Conservation (phyloP, 768 basidiomycete species). For the Dendrothele bispora region DNA sequence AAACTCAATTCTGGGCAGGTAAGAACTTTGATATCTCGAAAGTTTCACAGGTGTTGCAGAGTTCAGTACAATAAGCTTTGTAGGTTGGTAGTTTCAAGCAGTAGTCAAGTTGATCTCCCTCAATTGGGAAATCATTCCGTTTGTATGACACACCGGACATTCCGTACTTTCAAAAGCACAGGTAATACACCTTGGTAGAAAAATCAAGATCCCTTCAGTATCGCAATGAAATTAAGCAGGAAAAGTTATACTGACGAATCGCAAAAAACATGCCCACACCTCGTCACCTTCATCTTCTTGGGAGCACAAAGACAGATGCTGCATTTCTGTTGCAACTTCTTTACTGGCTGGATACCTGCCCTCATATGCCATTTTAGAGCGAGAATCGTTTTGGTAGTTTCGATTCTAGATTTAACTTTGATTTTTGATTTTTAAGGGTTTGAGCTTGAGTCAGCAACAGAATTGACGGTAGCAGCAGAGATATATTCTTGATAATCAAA, state of each 20-base stretch:
- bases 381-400: background rate
- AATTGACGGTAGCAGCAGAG: too few relatives aligned
- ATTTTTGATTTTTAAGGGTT: too few relatives aligned
- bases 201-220: too few relatives aligned
- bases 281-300: slow-evolving; percentile 22
- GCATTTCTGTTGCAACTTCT: slow-evolving; percentile 17
- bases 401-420: slow-evolving; percentile 1
- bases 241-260: slow-evolving; percentile 20
- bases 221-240: too few relatives aligned
- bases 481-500: too few relatives aligned
- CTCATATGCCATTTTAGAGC: background rate
- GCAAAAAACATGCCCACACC: slow-evolving; percentile 34
- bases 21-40: too few relatives aligned
- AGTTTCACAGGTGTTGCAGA: too few relatives aligned
- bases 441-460: too few relatives aligned
- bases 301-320: slow-evolving; percentile 27
- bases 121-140: background rate
- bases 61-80: too few relatives aligned
- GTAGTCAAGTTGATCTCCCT: too few relatives aligned
- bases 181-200: background rate
- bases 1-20: too few relatives aligned
- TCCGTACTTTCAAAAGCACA: slow-evolving; percentile 2
- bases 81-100: too few relatives aligned
- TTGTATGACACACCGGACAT: background rate
- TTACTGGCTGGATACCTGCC: background rate